Base-by-base conservation (phyloP, 768 basidiomycete genomes). In the Leccinum aurantiacum region DNA sequence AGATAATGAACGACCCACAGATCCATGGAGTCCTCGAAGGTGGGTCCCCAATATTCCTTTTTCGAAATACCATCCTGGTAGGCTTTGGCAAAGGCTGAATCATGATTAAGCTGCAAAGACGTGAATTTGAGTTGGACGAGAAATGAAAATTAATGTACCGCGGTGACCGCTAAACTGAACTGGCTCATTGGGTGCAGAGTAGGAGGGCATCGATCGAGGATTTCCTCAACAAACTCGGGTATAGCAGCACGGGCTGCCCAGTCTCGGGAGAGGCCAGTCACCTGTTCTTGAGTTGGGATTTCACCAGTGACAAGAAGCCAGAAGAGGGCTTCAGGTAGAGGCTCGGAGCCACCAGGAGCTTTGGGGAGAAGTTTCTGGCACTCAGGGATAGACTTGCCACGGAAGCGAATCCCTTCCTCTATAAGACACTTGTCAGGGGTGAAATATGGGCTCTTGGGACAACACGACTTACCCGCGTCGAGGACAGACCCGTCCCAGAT, bases 401-500 rank as follows among this genome's bases (percentile, higher is more conserved):
- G 91, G 88, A 98, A 98, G 66, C 96, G 93, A 71, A 98, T 98
- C 59, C 96, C 96, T 81, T 97, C 95, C 71, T 95, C 91, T 91
- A 66, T 8, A 62, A 53, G 24, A 37, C 48, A 64, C 24, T 55
- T 15, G 4, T 60, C 4, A 53, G 46, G 19, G 14, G 24, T 8
- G 4, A 38, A 9, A 17, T 17, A n/a, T 22, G 27, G 8, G 13
- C 6, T 3, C 35, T 38, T 38, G 9, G 9, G 37, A 57, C 15
- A 33, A 10, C 7, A 51, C 49, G 9, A 75, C 84, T 59, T 56
- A 89, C 91, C 89, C 56, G 96, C 85, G 73, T 98, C 96, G 63
- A 98, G 87, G 61, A 98, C 96, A 58, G 96, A 98, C 61, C 91
- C 96, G 65, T 98, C 96, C 96, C 96, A 98, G 67, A 98, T 93